Evolutionary conservation across 352 stramenopile genomes (phyloP).

Genomic region (Globisporangium megalacanthum): DNA sequence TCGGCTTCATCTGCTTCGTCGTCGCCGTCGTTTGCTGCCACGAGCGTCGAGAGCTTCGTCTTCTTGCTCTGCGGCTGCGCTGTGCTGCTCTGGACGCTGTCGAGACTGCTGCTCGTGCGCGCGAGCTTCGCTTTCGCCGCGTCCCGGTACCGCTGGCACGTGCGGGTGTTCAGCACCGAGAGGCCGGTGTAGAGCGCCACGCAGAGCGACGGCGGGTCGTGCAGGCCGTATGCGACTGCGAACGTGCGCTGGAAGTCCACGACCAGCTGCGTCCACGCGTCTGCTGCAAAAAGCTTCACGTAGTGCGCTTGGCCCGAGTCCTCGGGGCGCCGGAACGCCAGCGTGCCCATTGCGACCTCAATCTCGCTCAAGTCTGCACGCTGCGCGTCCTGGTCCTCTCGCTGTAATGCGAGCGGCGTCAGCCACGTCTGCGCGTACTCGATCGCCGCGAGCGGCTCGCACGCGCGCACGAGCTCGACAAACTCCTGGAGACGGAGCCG

Average conservation of each 20-base stretch:
- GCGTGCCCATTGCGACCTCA: slow-evolving; percentile 68
- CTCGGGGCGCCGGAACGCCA: slow-evolving; percentile 59
- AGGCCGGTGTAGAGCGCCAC: slow-evolving; percentile 62
- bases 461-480: slow-evolving; percentile 68
- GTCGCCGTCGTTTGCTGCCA: background rate
- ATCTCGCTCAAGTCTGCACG: slow-evolving; percentile 57
- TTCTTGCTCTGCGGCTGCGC: slow-evolving; percentile 40
- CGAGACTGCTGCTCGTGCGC: slow-evolving; percentile 11
- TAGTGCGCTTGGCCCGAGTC: slow-evolving; percentile 60
- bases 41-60: slow-evolving; percentile 21
- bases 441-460: slow-evolving; percentile 66
- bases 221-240: slow-evolving; percentile 59
- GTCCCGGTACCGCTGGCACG: slow-evolving; percentile 53
- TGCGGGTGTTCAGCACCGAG: slow-evolving; percentile 69
- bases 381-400: slow-evolving; percentile 43
- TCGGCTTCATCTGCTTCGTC: background rate
- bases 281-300: slow-evolving; percentile 51
- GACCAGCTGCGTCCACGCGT: slow-evolving; percentile 52
- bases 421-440: slow-evolving; percentile 59
- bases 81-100: slow-evolving; percentile 17
- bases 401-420: slow-evolving; percentile 59
- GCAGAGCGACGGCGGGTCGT: slow-evolving; percentile 57
- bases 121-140: slow-evolving; percentile 30
- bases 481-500: slow-evolving; percentile 71
- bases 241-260: slow-evolving; percentile 62